Conservation (phyloP, 2,329 filamentous ascomycete species). For the Fusarium pseudoanthophilum region DNA sequence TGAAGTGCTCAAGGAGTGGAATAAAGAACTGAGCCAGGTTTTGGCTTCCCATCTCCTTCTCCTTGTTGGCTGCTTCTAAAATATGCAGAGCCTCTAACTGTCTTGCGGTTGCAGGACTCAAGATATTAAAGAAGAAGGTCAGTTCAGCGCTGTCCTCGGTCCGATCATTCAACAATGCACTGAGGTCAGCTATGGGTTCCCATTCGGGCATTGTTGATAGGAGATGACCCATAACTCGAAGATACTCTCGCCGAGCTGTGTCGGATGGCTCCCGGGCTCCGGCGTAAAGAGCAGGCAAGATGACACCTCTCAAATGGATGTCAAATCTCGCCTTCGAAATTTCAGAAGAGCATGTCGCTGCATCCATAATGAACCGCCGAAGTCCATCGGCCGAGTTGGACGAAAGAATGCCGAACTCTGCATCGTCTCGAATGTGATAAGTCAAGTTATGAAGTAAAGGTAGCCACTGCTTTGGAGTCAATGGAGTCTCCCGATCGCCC, state of each 20-base stretch:
- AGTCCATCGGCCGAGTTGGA: conserved; percentile 84
- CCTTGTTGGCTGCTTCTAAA: conserved; percentile 74
- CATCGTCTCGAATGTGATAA: conserved; percentile 85
- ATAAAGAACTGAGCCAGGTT: conserved; percentile 90
- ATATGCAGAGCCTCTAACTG: conserved; percentile 85
- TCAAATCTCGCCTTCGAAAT: conserved; percentile 59
- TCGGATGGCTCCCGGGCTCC: conserved; percentile 84
- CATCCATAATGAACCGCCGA: conserved; percentile 78
- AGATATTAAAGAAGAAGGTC: conserved; percentile 91
- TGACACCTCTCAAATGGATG: conserved; percentile 67
- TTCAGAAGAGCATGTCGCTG: conserved; percentile 54
- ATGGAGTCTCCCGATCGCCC: conserved; percentile 64
- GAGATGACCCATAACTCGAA: conserved; percentile 82
- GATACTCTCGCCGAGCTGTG: conserved; percentile 83
- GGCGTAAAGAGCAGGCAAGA: conserved; percentile 80
- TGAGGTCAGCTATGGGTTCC: conserved; percentile 78
- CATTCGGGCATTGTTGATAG: conserved; percentile 77
- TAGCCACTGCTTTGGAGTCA: conserved; percentile 82
- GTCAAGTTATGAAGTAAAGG: conserved; percentile 90
- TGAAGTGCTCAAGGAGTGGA: conserved; percentile 92
- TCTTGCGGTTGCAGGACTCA: conserved; percentile 88
- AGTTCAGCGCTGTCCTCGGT: conserved; percentile 73
- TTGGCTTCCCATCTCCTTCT: conserved; percentile 73
- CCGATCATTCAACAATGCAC: conserved; percentile 68
- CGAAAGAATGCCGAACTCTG: conserved; percentile 86